Percentiles rank a stretch among this genome's conserved stretches.
Evolutionary conservation across 23 red algal genomes (phyloP).

Genomic region (Gracilariopsis chorda): DNA sequence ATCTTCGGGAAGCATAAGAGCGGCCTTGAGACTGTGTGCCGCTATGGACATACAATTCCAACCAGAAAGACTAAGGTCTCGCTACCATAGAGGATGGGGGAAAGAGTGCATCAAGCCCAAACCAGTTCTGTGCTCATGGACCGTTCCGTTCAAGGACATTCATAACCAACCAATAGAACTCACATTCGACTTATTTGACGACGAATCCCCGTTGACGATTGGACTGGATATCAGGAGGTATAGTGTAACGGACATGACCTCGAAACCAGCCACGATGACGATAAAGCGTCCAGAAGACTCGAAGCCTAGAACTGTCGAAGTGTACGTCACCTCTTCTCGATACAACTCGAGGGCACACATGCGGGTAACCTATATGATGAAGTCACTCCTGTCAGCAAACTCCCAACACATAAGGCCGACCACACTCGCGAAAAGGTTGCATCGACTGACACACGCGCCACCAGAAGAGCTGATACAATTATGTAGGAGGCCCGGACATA

Average conservation of each 20-base stretch:
- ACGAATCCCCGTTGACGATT: background rate
- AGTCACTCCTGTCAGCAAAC: background rate
- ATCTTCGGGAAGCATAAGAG: background rate
- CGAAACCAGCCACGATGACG: background rate
- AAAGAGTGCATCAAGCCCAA: background rate
- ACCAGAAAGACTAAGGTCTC: background rate
- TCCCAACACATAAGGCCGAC: background rate
- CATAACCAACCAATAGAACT: background rate
- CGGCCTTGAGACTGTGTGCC: background rate
- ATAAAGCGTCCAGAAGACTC: constrained; percentile 27
- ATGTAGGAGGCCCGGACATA: background rate
- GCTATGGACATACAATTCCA: background rate
- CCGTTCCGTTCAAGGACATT: background rate
- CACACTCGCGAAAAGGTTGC: constrained; percentile 1
- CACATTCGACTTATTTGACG: constrained; percentile 22
- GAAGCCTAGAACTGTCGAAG: background rate
- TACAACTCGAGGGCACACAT: background rate
- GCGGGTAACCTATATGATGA: background rate
- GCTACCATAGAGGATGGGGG: background rate
- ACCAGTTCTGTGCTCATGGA: background rate
- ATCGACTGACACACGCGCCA: constrained; percentile 11
- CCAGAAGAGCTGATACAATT: background rate
- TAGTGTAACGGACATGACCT: background rate
- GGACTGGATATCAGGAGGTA: background rate
- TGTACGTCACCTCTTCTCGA: background rate